A percentile compares a stretch with the other conserved stretches of the same genome.
Conservation (phyloP, 1,284 basidiomycete genomes). For the Malassezia japonica region DNA sequence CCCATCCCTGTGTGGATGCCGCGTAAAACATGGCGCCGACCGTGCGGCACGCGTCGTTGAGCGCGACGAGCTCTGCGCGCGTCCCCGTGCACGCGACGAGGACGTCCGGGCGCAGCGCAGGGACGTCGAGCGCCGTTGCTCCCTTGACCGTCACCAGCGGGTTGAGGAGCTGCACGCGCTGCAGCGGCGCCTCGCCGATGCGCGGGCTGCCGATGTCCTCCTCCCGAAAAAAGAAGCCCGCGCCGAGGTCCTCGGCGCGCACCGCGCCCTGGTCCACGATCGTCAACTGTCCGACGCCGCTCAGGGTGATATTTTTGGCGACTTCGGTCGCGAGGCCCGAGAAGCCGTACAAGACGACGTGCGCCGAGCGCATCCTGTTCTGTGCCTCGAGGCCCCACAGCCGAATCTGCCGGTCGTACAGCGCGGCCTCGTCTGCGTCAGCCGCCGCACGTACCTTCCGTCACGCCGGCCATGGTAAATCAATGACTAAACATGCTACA, state of each 20-base stretch:
- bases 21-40: slow-evolving; percentile 59
- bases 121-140: slow-evolving; percentile 49
- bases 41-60: slow-evolving; percentile 65
- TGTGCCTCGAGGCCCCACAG: slow-evolving; percentile 97
- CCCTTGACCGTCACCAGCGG: slow-evolving; percentile 67
- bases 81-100: slow-evolving; percentile 17
- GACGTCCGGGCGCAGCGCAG: slow-evolving; percentile 17
- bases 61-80: slow-evolving; percentile 55
- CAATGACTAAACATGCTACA: slow-evolving; percentile 13
- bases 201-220: slow-evolving; percentile 63
- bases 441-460: slow-evolving; percentile 1
- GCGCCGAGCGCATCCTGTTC: slow-evolving; percentile 89
- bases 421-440: slow-evolving; percentile 73
- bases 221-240: slow-evolving; percentile 87
- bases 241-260: slow-evolving; percentile 60
- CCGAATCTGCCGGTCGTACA: slow-evolving; percentile 94
- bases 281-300: slow-evolving; percentile 55
- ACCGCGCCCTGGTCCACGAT: slow-evolving; percentile 54
- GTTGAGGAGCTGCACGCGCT: slow-evolving; percentile 74
- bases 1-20: slow-evolving; percentile 77
- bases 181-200: slow-evolving; percentile 13
- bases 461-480: slow-evolving; percentile 8
- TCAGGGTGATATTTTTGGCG: slow-evolving; percentile 73
- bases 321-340: slow-evolving; percentile 84
- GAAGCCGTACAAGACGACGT: slow-evolving; percentile 73